These are phyloP conservation scores for Colletotrichum sp. DNA, from an alignment of 2,329 filamentous ascomycete genomes.

Conservation along the genomic window DNA sequence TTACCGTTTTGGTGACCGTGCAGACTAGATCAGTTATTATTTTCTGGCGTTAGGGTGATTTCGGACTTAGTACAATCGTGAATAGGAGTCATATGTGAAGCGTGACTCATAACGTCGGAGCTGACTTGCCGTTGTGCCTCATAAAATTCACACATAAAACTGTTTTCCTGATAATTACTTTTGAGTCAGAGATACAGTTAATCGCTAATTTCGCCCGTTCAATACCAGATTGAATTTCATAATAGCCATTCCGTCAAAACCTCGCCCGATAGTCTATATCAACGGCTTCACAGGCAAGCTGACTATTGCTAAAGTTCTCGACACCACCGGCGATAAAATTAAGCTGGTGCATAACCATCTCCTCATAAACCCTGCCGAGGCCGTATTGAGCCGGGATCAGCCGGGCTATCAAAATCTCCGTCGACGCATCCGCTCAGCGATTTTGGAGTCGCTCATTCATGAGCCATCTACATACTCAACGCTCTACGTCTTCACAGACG, in stretches of 20 bases:
- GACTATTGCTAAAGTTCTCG: slow-evolving; percentile 28
- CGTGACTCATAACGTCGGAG: not conserved
- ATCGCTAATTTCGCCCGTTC: not conserved
- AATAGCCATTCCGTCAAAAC: not conserved
- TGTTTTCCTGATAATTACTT: fast-evolving
- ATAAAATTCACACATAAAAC: not conserved
- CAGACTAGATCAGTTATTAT: not conserved
- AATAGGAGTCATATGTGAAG: not conserved
- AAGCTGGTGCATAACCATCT: slow-evolving; percentile 32
- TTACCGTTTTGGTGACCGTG: not conserved
- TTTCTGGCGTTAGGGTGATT: not conserved
- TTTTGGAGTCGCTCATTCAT: not conserved
- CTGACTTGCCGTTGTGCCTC: not conserved
- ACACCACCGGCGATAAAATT: slow-evolving; percentile 22
- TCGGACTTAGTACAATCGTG: not conserved
- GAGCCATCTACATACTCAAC: not conserved
- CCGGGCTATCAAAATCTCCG: not conserved
- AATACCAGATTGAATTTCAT: not conserved
- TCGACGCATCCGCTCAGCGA: not conserved
- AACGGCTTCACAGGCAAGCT: slow-evolving; percentile 35
- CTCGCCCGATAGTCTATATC: slow-evolving; percentile 25
- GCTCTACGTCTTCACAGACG: not conserved
- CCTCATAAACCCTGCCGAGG: slow-evolving; percentile 25
- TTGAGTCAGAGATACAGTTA: fast-evolving
- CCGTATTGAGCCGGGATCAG: not conserved